These are phyloP conservation scores for Adansonia digitata DNA, from an alignment of 345 rosid species.

Conservation along the genomic window DNA sequence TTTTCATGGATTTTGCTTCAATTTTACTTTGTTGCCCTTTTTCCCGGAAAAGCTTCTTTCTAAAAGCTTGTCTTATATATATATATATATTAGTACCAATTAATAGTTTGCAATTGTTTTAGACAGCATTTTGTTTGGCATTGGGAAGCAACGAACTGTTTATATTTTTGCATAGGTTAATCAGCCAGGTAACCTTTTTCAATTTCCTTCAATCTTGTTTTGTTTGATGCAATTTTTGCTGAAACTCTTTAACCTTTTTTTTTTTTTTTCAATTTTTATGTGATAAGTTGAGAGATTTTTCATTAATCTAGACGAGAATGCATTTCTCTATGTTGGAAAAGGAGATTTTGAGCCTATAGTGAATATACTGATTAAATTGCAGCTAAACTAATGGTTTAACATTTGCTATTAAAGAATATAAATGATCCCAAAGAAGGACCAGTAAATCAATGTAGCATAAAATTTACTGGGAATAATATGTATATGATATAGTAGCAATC, in stretches of 20 bases:
- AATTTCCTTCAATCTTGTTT: background rate
- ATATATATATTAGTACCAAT: no score
- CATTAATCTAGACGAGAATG: slow-evolving; percentile 5
- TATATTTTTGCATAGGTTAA: slow-evolving; percentile 3
- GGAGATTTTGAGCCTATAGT: background rate
- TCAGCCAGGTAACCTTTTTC: slow-evolving; percentile 20
- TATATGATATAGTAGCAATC: background rate
- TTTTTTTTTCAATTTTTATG: slow-evolving; percentile 21
- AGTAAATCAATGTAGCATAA: background rate
- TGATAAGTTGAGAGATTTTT: slow-evolving; percentile 2
- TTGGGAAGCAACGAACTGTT: slow-evolving; percentile 14
- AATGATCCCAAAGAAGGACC: background rate
- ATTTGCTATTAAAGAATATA: slow-evolving; percentile 2
- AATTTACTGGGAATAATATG: background rate
- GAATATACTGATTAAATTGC: background rate
- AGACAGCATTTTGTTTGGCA: slow-evolving; percentile 13
- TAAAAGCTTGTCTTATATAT: background rate
- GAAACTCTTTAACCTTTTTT: background rate
- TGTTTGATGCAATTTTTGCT: background rate
- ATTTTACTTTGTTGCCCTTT: slow-evolving; percentile 19
- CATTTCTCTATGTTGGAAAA: background rate
- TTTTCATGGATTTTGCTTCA: slow-evolving; percentile 18
- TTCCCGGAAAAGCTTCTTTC: background rate
- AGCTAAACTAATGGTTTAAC: background rate
- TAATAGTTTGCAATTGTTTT: background rate